These are phyloP conservation scores for Tylopilus sp. DNA, from an alignment of 768 basidiomycete genomes.

Conservation along the genomic window DNA sequence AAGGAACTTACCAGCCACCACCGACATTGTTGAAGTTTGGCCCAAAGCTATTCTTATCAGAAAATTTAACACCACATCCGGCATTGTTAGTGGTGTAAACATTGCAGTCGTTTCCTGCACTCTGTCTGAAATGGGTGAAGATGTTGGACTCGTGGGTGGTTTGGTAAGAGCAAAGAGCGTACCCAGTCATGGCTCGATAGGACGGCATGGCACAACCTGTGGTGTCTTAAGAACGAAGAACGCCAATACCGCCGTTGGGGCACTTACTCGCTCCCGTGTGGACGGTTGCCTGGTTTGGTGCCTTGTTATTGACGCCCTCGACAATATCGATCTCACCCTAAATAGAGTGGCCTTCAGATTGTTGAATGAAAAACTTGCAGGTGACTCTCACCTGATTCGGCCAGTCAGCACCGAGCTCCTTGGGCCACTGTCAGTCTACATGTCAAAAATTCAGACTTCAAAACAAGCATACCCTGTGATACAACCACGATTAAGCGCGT, in stretches of 20 bases:
- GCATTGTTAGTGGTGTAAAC: constrained; percentile 22
- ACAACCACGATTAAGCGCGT: neutral
- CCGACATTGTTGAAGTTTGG: constrained; percentile 34
- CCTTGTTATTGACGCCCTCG: constrained; percentile 31
- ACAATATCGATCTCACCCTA: constrained; percentile 33
- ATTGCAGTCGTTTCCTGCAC: constrained; percentile 25
- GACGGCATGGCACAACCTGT: constrained; percentile 32
- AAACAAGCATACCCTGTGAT: constrained; percentile 23
- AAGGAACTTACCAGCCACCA: constrained; percentile 32
- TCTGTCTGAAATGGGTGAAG: constrained; percentile 10
- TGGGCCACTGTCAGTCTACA: neutral
- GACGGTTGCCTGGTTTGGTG: constrained; percentile 29
- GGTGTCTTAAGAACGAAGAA: neutral
- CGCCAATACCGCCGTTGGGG: neutral
- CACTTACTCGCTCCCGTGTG: constrained; percentile 25
- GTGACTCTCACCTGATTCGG: constrained; percentile 15
- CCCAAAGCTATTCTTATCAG: constrained; percentile 33
- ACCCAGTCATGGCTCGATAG: constrained; percentile 33
- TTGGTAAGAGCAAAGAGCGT: neutral
- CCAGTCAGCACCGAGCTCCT: constrained; percentile 30
- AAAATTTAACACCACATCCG: constrained; percentile 31
- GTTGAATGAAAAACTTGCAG: too few species aligned
- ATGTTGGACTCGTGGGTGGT: too few species aligned
- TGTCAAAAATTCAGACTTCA: neutral
- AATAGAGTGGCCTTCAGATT: neutral